Conservation (phyloP, 345 rosid genomes). For the Dipteronia sinensis region DNA sequence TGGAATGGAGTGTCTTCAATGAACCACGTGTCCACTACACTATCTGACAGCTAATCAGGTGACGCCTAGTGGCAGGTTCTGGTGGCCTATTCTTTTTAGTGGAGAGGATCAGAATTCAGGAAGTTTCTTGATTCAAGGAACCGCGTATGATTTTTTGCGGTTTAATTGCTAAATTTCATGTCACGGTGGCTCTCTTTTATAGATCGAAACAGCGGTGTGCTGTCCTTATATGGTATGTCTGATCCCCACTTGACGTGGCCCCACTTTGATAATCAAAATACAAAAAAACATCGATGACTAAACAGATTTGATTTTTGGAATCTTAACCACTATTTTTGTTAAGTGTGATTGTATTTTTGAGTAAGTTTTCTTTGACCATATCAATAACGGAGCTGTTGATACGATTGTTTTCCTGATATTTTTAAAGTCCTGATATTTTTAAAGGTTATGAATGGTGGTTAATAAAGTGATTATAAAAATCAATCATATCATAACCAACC, state of each 20-base stretch:
- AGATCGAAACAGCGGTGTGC: neutral
- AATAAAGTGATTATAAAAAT: no score
- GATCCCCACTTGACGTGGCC: neutral
- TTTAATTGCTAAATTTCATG: no score
- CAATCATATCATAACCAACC: no score
- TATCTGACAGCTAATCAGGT: constrained; percentile 13
- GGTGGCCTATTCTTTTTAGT: no score
- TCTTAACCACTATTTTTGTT: neutral
- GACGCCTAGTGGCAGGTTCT: constrained; percentile 15
- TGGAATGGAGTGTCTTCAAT: neutral
- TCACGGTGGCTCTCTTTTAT: no score
- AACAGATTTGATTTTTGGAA: neutral
- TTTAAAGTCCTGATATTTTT: no score
- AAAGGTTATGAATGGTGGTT: no score
- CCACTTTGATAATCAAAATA: neutral
- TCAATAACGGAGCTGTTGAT: no score
- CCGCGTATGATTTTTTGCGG: constrained; percentile 19
- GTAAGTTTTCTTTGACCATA: no score
- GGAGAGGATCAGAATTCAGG: constrained; percentile 11
- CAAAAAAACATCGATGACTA: neutral
- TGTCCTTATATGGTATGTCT: neutral
- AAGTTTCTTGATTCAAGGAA: constrained; percentile 36
- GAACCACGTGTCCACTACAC: constrained; percentile 28
- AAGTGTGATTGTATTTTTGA: neutral
- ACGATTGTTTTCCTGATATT: no score